A percentile compares a stretch with the other conserved stretches of the same genome.
phyloP scores from a whole-genome alignment of 331 rosid genomes.

The Prunus yedoensis region DNA sequence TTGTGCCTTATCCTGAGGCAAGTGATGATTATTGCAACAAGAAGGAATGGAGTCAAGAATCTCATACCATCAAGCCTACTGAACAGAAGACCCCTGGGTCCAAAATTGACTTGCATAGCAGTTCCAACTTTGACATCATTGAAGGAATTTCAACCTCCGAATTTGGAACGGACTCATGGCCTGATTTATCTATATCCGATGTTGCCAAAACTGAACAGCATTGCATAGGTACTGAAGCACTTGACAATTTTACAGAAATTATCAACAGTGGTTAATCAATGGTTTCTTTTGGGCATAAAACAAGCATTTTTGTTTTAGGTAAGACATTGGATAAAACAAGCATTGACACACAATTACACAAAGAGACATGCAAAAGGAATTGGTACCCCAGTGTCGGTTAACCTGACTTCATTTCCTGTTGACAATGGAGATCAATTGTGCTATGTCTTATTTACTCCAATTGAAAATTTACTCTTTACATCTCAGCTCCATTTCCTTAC shows the following conservation, averaged over 20 bases:
- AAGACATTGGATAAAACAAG: constrained; percentile 1
- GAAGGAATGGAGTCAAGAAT: constrained; percentile 56
- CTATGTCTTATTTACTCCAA: neutral
- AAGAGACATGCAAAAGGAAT: neutral
- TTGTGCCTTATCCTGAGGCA: constrained; percentile 76
- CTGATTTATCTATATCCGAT: constrained; percentile 51
- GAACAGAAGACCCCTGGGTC: constrained; percentile 52
- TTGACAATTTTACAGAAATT: constrained; percentile 39
- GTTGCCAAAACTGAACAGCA: constrained; percentile 47
- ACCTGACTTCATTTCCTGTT: neutral
- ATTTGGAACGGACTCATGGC: constrained; percentile 50
- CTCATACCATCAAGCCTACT: constrained; percentile 37
- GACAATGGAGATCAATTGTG: neutral
- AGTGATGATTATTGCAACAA: constrained; percentile 52
- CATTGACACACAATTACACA: neutral
- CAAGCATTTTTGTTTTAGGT: neutral
- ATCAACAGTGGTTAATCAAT: constrained; percentile 34
- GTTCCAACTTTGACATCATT: constrained; percentile 37
- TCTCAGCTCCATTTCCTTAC: neutral
- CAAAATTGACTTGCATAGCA: constrained; percentile 43
- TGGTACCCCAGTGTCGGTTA: neutral
- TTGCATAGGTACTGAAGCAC: constrained; percentile 43
- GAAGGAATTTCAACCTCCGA: constrained; percentile 50
- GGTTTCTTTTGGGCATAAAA: neutral
- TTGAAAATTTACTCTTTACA: neutral